Base-by-base conservation (phyloP, 495 filamentous ascomycete species). In the Friedmanniomyces endolithicus region DNA sequence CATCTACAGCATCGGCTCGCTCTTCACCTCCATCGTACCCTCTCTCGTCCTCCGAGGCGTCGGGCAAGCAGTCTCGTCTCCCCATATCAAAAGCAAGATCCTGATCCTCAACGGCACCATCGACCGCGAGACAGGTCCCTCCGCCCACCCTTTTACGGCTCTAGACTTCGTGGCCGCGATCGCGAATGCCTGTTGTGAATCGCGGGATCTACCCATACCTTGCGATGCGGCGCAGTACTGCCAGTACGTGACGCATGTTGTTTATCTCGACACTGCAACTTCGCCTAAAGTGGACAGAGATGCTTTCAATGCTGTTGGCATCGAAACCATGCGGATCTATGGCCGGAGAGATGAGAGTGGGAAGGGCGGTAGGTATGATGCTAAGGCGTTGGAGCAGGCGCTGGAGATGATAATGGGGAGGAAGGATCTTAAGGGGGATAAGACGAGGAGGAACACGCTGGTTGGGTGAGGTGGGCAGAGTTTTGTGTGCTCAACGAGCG, bases 1-100 rank as follows among this genome's bases (percentile, higher is more conserved):
- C 17, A 78, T 96, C 53, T 96, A 94, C 70, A 88, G 85, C 63
- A 94, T 97, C 56, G 90, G 92, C 40, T 86, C 81, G 43, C 70
- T 97, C 11, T 97, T 94, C 68, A 74, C 71, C 11, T 71, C 70
- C 8, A 80, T 96, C 47, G 71, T 92, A 3, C 92, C 90, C 0
- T 85, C 74, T 37, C 66, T 90, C n/a, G 73, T 89, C 24, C 70
- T 87, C 19, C 73, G 76, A 8, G 77, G 78, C 12, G 78, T 88
- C 0, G 85, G 85, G 27, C 66, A 71, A 16, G 74, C 77, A 0
- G 49, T 72, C 14, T 47, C 34, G 64, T 83, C 40, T 62, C 68
- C 35, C 37, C 20, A 34, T 53, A 66, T 81, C 7, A 65, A 77
- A 2, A 79, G 84, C 56, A 94, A 92, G 68, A 85, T 97, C 39